Percentiles rank a stretch among this genome's conserved stretches.
Conservation (phyloP, 1,139 yeast species). For the Pichia sp. region DNA sequence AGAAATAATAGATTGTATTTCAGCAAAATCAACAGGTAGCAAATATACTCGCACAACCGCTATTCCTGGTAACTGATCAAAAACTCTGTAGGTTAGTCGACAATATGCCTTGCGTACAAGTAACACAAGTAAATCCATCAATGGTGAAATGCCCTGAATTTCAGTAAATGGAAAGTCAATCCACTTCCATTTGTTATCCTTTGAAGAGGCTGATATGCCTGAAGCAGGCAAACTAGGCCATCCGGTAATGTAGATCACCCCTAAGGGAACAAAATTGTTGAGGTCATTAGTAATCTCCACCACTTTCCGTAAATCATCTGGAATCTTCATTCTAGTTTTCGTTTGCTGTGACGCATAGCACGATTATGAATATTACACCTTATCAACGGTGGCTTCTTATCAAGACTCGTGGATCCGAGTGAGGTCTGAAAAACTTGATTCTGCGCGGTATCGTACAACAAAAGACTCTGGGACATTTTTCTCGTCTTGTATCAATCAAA, state of each 20-base stretch:
- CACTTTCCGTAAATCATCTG: slow-evolving; percentile 1
- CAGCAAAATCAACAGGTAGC: slow-evolving; percentile 40
- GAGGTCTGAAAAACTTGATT: no score
- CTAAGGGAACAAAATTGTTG: slow-evolving; percentile 37
- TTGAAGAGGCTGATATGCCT: slow-evolving; percentile 12
- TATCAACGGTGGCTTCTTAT: no score
- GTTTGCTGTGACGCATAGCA: no score
- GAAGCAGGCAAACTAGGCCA: slow-evolving; percentile 32
- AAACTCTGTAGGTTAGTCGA: slow-evolving; percentile 38
- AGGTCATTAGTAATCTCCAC: slow-evolving; percentile 34
- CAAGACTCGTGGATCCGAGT: no score
- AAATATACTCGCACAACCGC: slow-evolving; percentile 39
- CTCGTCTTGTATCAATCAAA: no score
- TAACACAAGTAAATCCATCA: slow-evolving; percentile 34
- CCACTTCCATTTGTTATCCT: slow-evolving; percentile 45
- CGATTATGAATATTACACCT: no score
- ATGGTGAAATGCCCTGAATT: slow-evolving; percentile 5
- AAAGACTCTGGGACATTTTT: no score
- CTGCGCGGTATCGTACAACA: no score
- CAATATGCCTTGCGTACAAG: slow-evolving; percentile 35
- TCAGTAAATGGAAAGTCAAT: slow-evolving; percentile 31
- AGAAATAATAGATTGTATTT: slow-evolving; percentile 30
- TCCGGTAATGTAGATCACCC: slow-evolving; percentile 37
- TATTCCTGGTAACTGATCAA: slow-evolving; percentile 15
- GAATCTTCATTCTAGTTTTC: neutral